Evolutionary conservation across 2,329 filamentous ascomycete species (phyloP).

Genomic region (Penicillium rolfsii): DNA sequence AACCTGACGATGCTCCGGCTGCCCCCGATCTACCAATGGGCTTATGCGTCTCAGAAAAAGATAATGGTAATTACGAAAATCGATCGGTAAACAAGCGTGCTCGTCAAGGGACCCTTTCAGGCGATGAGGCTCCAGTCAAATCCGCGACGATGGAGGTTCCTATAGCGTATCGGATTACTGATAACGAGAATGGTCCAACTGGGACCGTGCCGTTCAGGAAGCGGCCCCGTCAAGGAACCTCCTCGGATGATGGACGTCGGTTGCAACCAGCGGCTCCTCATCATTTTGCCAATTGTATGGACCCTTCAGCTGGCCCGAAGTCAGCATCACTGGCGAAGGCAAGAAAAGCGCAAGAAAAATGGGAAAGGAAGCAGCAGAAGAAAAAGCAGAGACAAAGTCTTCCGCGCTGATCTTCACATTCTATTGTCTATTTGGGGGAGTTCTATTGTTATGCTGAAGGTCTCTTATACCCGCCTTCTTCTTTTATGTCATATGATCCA

Average conservation of each 20-base stretch:
- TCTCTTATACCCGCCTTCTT: not conserved
- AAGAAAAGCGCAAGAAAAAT: slow-evolving; percentile 24
- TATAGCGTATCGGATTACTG: not conserved
- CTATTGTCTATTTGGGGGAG: not conserved
- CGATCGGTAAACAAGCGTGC: not conserved
- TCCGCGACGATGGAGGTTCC: not conserved
- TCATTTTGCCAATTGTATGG: not conserved
- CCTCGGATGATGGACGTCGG: not conserved
- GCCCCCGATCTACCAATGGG: not conserved
- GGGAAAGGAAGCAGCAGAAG: slow-evolving; percentile 22
- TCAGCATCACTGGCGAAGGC: not conserved
- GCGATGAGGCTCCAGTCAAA: not conserved
- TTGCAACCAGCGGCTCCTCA: not conserved
- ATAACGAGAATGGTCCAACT: not conserved
- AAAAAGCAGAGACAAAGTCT: slow-evolving; percentile 6
- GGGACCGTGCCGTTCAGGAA: not conserved
- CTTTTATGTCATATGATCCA: not conserved
- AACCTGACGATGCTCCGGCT: not conserved
- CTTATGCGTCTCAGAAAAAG: not conserved
- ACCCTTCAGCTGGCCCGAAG: not conserved
- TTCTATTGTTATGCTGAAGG: not conserved
- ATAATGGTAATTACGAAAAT: not conserved
- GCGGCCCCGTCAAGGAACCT: not conserved
- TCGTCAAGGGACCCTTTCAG: not conserved
- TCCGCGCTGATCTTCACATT: not conserved